A percentile compares a stretch with the other conserved stretches of the same genome.
Evolutionary conservation across 176 grass and related monocot genomes (phyloP).

Genomic region (Paspalum vaginatum): DNA sequence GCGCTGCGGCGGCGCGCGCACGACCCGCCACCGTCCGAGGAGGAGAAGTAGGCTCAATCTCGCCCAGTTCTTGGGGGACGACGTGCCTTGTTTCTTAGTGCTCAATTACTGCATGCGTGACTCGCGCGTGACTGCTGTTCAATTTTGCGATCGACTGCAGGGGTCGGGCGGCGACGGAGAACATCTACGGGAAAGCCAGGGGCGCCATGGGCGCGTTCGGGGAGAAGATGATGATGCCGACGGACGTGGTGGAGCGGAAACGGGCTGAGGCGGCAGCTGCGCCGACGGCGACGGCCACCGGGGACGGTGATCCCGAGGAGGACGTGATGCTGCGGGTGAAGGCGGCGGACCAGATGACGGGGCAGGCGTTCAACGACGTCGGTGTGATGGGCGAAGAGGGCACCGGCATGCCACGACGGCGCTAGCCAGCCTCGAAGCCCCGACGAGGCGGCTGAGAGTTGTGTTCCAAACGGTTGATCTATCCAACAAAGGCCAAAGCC

Average conservation of each 20-base stretch:
- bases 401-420: slow-evolving; percentile 24
- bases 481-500: too few relatives aligned
- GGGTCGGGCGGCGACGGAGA: slow-evolving; percentile 35
- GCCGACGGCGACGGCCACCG: neutral
- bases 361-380: slow-evolving; percentile 52
- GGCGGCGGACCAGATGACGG: slow-evolving; percentile 50
- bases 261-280: neutral
- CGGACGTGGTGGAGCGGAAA: slow-evolving; percentile 48
- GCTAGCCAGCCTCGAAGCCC: neutral
- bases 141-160: neutral
- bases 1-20: neutral
- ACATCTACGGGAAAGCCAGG: slow-evolving; percentile 41
- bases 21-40: slow-evolving; percentile 32
- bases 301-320: neutral
- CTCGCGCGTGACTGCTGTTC: too few relatives aligned
- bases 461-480: too few relatives aligned
- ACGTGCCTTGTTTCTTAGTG: too few relatives aligned
- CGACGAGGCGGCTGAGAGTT: too few relatives aligned
- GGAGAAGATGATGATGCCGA: slow-evolving; percentile 52
- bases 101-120: neutral
- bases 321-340: slow-evolving; percentile 39
- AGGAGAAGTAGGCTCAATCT: slow-evolving; percentile 2
- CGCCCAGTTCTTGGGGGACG: neutral
- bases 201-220: slow-evolving; percentile 29
- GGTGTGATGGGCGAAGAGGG: slow-evolving; percentile 48